Percentiles rank a stretch among this genome's conserved stretches.
Conservation (phyloP, 352 stramenopile species). For the Phytophthora pluvialis region DNA sequence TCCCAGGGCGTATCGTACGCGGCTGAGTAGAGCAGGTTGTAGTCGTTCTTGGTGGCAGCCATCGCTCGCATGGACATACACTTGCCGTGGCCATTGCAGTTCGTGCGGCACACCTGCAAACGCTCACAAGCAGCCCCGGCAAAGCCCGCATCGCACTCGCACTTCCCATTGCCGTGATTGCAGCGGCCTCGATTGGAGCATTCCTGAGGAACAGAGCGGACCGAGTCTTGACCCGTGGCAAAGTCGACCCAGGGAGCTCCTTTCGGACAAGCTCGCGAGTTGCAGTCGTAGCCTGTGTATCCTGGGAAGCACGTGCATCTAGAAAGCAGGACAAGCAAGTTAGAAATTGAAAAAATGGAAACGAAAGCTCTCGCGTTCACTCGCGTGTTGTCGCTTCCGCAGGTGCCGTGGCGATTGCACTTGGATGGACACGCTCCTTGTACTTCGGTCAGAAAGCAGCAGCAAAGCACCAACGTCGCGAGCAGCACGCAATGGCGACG, state of each 20-base stretch:
- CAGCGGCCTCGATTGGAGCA: constrained; percentile 84
- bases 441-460: constrained; percentile 9
- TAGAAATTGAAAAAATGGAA: neutral
- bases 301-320: constrained; percentile 88
- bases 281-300: constrained; percentile 92
- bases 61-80: constrained; percentile 83
- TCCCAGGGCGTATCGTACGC: constrained; percentile 82
- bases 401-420: constrained; percentile 72
- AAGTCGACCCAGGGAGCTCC: constrained; percentile 69
- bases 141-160: constrained; percentile 85
- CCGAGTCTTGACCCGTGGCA: constrained; percentile 45
- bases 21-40: constrained; percentile 63
- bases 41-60: constrained; percentile 60
- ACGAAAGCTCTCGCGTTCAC: neutral
- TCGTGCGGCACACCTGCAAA: constrained; percentile 70
- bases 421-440: constrained; percentile 57
- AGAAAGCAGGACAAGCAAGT: neutral
- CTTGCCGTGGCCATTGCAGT: constrained; percentile 90
- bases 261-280: constrained; percentile 71
- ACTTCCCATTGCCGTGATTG: constrained; percentile 73
- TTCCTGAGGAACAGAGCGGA: constrained; percentile 52
- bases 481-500: constrained; percentile 9
- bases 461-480: constrained; percentile 10
- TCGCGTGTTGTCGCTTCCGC: constrained; percentile 62
- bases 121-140: constrained; percentile 68